Conservation (phyloP, 306 rosid genomes). For the Malus fusca region DNA sequence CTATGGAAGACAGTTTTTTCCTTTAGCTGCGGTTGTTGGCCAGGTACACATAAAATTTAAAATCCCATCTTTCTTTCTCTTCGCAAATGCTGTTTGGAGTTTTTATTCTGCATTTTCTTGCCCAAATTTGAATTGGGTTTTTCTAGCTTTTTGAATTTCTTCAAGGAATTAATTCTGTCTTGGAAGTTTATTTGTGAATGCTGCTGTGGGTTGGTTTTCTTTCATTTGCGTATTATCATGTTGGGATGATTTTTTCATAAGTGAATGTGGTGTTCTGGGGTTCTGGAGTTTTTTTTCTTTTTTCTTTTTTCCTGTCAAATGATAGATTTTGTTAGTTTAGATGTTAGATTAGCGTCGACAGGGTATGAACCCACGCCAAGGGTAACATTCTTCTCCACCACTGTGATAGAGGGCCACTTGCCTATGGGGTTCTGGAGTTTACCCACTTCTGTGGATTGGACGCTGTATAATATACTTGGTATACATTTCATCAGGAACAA, state of each 20-base stretch:
- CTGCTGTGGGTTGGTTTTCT: too few species aligned
- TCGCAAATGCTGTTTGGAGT: neutral
- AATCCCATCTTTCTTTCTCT: neutral
- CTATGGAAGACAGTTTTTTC: slow-evolving; percentile 78
- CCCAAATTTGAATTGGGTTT: neutral
- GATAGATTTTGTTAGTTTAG: too few species aligned
- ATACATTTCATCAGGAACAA: neutral
- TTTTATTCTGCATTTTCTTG: neutral
- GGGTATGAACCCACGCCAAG: too few species aligned
- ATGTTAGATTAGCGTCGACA: too few species aligned
- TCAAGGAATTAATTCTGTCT: neutral
- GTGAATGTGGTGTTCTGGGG: neutral
- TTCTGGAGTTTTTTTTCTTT: neutral
- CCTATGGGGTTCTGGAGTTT: neutral
- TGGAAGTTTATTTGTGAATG: neutral
- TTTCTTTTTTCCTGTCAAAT: too few species aligned
- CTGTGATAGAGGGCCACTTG: too few species aligned
- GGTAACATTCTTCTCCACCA: too few species aligned
- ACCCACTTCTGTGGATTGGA: neutral
- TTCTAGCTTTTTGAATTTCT: neutral
- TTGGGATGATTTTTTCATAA: neutral
- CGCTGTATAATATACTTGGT: neutral
- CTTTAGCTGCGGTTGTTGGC: slow-evolving; percentile 95
- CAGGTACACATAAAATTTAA: slow-evolving; percentile 34
- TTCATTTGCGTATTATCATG: neutral